phyloP scores from a whole-genome alignment of 148 eudicot species.

The Spergularia bocconei region DNA sequence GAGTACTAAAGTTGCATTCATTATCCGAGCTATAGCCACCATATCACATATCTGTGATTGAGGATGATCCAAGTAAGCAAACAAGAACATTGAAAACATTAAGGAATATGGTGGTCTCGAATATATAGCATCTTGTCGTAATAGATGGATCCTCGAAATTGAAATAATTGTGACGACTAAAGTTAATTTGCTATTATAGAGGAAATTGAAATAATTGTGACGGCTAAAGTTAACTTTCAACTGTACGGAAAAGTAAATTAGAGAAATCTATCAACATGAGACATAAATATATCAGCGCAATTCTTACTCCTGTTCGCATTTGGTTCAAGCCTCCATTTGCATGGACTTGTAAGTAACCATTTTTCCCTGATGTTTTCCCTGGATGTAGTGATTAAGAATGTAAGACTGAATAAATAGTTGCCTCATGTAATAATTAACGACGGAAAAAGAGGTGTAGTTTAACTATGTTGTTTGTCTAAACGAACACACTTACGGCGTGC shows the following conservation, averaged over 20 bases:
- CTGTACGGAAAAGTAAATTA: background rate
- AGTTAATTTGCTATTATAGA: background rate
- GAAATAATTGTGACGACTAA: background rate
- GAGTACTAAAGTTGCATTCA: slow-evolving; percentile 58
- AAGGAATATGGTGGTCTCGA: too few species aligned
- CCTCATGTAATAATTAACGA: background rate
- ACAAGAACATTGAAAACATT: too few species aligned
- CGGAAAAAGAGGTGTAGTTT: too few species aligned
- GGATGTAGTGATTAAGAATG: slow-evolving; percentile 1
- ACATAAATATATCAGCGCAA: background rate
- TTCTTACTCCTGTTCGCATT: slow-evolving; percentile 56
- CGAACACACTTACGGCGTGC: slow-evolving; percentile 27
- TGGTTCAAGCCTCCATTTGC: slow-evolving; percentile 70
- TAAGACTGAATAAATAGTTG: background rate
- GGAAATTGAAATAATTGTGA: background rate
- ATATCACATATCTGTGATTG: slow-evolving; percentile 52
- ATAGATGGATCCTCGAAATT: too few species aligned
- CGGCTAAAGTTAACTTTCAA: background rate
- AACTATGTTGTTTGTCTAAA: too few species aligned
- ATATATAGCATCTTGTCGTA: too few species aligned
- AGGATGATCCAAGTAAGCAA: background rate
- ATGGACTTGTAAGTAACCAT: slow-evolving; percentile 55
- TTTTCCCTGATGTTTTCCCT: slow-evolving; percentile 22
- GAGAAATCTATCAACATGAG: background rate
- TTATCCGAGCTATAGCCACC: slow-evolving; percentile 47